Evolutionary conservation across 345 rosid genomes (phyloP).

Genomic region (Salix dunnii): DNA sequence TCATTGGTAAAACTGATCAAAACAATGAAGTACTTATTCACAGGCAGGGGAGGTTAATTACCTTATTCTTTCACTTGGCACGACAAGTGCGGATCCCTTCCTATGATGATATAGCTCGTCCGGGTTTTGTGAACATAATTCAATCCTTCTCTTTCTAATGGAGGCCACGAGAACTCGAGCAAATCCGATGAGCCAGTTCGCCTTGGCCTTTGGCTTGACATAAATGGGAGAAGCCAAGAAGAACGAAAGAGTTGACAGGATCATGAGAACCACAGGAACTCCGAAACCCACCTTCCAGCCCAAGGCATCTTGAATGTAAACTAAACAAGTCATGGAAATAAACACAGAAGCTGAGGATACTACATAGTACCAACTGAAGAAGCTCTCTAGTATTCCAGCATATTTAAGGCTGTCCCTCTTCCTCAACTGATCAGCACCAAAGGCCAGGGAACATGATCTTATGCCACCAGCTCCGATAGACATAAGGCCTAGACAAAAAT

Average conservation of each 20-base stretch:
- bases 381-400: slow-evolving; percentile 33
- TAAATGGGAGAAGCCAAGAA: slow-evolving; percentile 41
- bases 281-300: slow-evolving; percentile 60
- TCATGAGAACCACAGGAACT: slow-evolving; percentile 36
- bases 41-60: background rate
- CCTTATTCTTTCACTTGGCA: slow-evolving; percentile 43
- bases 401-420: slow-evolving; percentile 46
- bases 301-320: slow-evolving; percentile 40
- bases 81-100: slow-evolving; percentile 19
- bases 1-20: too few relatives aligned
- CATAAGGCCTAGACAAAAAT: slow-evolving; percentile 45
- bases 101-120: slow-evolving; percentile 8
- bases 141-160: slow-evolving; percentile 23
- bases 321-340: slow-evolving; percentile 35
- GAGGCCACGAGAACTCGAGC: slow-evolving; percentile 41
- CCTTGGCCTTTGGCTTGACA: slow-evolving; percentile 28
- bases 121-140: slow-evolving; percentile 13
- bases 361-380: slow-evolving; percentile 46
- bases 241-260: slow-evolving; percentile 36
- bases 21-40: too few relatives aligned
- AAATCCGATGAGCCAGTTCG: slow-evolving; percentile 37
- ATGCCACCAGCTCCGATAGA: slow-evolving; percentile 64
- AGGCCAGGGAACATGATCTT: slow-evolving; percentile 40
- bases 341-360: slow-evolving; percentile 24
- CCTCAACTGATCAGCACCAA: slow-evolving; percentile 42